phyloP scores from a whole-genome alignment of 2,329 filamentous ascomycete genomes.

The Fusarium kyushuense region DNA sequence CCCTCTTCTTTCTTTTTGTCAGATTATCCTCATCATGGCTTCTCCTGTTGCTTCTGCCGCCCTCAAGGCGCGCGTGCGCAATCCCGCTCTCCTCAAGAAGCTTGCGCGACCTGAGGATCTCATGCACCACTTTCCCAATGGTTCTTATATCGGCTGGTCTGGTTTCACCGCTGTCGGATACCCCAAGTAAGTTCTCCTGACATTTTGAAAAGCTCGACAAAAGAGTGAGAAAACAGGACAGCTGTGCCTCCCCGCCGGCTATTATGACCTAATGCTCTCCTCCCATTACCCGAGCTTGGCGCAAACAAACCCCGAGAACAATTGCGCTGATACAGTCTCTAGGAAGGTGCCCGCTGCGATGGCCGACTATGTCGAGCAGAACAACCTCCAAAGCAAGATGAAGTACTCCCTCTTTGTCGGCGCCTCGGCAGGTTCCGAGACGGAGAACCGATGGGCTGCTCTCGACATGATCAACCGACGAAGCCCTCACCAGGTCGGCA shows the following conservation, averaged over 20 bases:
- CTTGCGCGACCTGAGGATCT: conserved; percentile 83
- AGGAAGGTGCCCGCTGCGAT: conserved; percentile 87
- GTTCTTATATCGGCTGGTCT: conserved; percentile 89
- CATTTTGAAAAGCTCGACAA: not conserved
- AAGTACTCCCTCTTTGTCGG: conserved; percentile 91
- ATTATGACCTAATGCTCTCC: conserved; percentile 15
- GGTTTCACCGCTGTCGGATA: conserved; percentile 93
- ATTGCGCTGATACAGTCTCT: conserved; percentile 30
- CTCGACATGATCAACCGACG: conserved; percentile 91
- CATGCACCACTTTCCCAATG: conserved; percentile 83
- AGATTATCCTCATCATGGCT: conserved; percentile 57
- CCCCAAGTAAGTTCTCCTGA: conserved; percentile 69
- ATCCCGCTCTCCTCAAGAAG: conserved; percentile 84
- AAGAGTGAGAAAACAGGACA: not conserved
- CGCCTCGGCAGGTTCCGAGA: conserved; percentile 89
- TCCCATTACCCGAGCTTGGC: conserved; percentile 35
- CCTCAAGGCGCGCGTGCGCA: conserved; percentile 79
- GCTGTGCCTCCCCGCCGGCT: conserved; percentile 29
- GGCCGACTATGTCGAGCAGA: conserved; percentile 90
- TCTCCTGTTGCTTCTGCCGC: conserved; percentile 74
- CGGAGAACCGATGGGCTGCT: conserved; percentile 90
- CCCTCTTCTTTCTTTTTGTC: conserved; percentile 33
- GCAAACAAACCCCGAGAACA: conserved; percentile 1
- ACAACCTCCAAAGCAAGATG: conserved; percentile 83
- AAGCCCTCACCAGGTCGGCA: conserved; percentile 88